Percentiles rank a stretch among this genome's conserved stretches.
Conservation (phyloP, 1,139 yeast species). For the Cylindricascospora bacillispora region DNA sequence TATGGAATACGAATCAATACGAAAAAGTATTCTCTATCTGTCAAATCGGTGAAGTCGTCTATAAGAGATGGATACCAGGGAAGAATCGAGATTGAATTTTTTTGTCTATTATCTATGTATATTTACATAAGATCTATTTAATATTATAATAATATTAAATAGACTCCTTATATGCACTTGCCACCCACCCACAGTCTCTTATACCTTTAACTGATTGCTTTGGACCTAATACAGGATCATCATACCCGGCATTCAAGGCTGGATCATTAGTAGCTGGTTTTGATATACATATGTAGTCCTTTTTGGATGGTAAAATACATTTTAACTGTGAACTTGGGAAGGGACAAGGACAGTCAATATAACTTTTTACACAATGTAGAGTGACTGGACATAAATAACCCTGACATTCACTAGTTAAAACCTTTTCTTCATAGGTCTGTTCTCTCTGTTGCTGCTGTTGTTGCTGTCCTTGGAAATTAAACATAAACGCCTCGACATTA, state of each 20-base stretch:
- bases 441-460: slow-evolving; percentile 30
- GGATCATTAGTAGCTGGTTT: slow-evolving; percentile 46
- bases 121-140: neutral
- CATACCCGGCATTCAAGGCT: slow-evolving; percentile 29
- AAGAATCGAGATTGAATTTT: slow-evolving; percentile 59
- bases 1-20: slow-evolving; percentile 18
- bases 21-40: slow-evolving; percentile 27
- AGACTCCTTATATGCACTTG: slow-evolving; percentile 29
- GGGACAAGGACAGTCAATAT: slow-evolving; percentile 79
- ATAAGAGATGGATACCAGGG: slow-evolving; percentile 76
- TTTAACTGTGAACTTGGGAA: slow-evolving; percentile 75
- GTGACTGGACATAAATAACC: slow-evolving; percentile 76
- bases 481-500: slow-evolving; percentile 6
- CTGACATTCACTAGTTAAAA: slow-evolving; percentile 38
- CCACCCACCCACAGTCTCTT: slow-evolving; percentile 73
- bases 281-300: slow-evolving; percentile 56
- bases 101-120: neutral
- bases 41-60: slow-evolving; percentile 51
- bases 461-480: slow-evolving; percentile 20
- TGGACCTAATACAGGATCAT: slow-evolving; percentile 39
- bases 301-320: slow-evolving; percentile 52
- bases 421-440: slow-evolving; percentile 28
- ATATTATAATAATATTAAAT: neutral
- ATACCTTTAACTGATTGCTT: slow-evolving; percentile 39
- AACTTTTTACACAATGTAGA: slow-evolving; percentile 53